These are phyloP conservation scores for Xanthoconium stramineum DNA, from an alignment of 768 basidiomycete genomes.

Conservation along the genomic window DNA sequence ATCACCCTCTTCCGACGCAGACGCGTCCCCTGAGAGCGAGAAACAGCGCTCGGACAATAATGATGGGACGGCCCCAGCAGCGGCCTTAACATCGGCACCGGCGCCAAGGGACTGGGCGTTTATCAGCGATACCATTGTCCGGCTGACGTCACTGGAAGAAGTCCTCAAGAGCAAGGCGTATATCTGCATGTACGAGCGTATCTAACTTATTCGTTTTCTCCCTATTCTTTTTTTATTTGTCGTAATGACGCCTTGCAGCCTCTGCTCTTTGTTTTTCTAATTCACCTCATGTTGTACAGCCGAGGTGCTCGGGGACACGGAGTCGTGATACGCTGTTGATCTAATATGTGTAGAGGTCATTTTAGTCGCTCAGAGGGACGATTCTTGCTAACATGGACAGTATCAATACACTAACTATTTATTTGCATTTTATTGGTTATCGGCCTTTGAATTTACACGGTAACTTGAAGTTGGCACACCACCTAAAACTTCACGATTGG, in stretches of 20 bases:
- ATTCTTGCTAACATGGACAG: too few relatives aligned
- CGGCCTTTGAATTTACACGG: too few relatives aligned
- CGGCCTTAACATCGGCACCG: not conserved
- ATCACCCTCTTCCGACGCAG: slow-evolving; percentile 17
- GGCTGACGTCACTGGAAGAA: slow-evolving; percentile 77
- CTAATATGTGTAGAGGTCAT: too few relatives aligned
- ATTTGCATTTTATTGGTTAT: too few relatives aligned
- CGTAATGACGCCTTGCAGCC: not conserved
- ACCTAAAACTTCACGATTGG: too few relatives aligned
- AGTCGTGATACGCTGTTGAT: too few relatives aligned
- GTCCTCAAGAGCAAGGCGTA: slow-evolving; percentile 91
- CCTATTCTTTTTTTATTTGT: not conserved
- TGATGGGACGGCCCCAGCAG: not conserved
- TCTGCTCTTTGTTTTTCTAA: too few relatives aligned
- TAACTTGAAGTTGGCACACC: too few relatives aligned
- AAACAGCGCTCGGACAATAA: slow-evolving; percentile 1
- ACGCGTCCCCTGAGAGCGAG: slow-evolving; percentile 8
- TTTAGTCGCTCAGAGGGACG: too few relatives aligned
- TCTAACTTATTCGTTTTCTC: slow-evolving; percentile 34
- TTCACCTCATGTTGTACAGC: too few relatives aligned
- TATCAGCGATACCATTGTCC: slow-evolving; percentile 87
- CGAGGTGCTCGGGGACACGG: too few relatives aligned
- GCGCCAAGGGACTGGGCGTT: slow-evolving; percentile 75
- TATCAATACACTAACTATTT: too few relatives aligned
- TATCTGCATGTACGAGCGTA: slow-evolving; percentile 87